phyloP scores from a whole-genome alignment of 345 rosid genomes.

The Gynandropsis gynandra region DNA sequence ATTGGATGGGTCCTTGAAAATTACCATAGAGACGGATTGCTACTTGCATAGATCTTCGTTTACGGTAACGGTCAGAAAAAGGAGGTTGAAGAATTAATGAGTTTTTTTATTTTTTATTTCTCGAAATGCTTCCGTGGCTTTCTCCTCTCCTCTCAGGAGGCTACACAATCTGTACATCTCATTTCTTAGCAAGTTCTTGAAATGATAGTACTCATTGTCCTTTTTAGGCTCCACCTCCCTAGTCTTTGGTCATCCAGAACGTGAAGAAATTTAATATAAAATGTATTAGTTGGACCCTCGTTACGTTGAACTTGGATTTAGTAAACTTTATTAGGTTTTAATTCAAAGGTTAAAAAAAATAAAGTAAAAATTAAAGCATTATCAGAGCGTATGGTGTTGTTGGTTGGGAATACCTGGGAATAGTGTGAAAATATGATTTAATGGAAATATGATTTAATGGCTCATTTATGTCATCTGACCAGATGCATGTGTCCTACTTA shows the following conservation, averaged over 20 bases:
- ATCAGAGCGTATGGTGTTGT: too few relatives aligned
- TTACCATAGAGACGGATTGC: background rate
- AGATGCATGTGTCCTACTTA: slow-evolving; percentile 21
- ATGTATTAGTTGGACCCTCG: too few relatives aligned
- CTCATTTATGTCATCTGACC: slow-evolving; percentile 21
- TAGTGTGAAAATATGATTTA: slow-evolving; percentile 1
- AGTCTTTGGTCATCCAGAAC: too few relatives aligned
- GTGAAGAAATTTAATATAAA: too few relatives aligned
- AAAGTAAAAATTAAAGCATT: too few relatives aligned
- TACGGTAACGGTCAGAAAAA: slow-evolving; percentile 30
- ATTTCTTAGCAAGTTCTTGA: background rate
- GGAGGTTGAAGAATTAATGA: slow-evolving; percentile 31
- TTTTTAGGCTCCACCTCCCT: too few relatives aligned
- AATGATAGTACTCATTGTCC: too few relatives aligned
- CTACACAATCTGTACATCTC: slow-evolving; percentile 26
- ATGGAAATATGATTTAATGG: background rate
- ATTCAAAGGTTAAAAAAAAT: too few relatives aligned
- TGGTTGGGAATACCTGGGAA: slow-evolving; percentile 18
- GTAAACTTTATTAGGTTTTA: too few relatives aligned
- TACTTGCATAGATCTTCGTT: background rate
- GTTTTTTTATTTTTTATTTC: too few relatives aligned
- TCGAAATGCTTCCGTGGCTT: slow-evolving; percentile 23
- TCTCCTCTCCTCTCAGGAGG: slow-evolving; percentile 22
- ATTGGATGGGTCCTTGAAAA: slow-evolving; percentile 5
- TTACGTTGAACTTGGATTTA: too few relatives aligned